A percentile compares a stretch with the other conserved stretches of the same genome.
Evolutionary conservation across 352 stramenopile genomes (phyloP).

Genomic region (Aphanomyces invadans): DNA sequence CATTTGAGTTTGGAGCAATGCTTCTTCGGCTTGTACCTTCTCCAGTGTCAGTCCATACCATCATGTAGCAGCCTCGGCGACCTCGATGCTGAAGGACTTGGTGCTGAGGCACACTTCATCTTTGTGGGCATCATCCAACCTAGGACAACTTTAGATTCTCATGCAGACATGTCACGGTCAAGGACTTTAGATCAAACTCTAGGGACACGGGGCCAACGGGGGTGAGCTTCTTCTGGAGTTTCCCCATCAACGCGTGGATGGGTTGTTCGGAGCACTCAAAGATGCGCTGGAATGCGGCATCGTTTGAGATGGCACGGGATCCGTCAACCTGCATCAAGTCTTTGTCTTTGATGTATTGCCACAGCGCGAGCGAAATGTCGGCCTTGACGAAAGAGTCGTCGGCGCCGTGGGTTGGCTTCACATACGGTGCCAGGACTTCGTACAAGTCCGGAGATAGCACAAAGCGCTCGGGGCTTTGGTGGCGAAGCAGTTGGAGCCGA

Average conservation of each 20-base stretch:
- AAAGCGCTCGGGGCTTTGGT: conserved; percentile 17
- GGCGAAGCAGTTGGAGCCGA: conserved; percentile 8
- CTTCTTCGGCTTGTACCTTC: conserved; percentile 12
- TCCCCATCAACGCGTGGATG: background rate
- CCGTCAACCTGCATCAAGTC: conserved; percentile 12
- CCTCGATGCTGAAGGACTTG: background rate
- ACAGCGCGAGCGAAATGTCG: conserved; percentile 10
- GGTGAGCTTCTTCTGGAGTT: conserved; percentile 18
- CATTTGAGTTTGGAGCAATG: background rate
- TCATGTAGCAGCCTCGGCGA: background rate
- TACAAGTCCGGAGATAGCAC: conserved; percentile 4
- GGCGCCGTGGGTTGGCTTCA: background rate
- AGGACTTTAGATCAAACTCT: conserved; percentile 5
- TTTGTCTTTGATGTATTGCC: conserved; percentile 23
- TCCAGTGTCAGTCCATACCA: background rate
- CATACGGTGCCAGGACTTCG: background rate
- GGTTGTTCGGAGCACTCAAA: conserved; percentile 20
- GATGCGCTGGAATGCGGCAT: background rate
- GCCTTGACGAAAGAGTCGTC: background rate
- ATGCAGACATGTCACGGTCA: background rate
- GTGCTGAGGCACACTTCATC: background rate
- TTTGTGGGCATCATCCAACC: background rate
- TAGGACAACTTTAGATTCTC: background rate
- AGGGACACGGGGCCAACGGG: background rate
- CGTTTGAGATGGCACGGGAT: background rate